phyloP scores from a whole-genome alignment of 352 stramenopile genomes.

The Plasmopara viticola region DNA sequence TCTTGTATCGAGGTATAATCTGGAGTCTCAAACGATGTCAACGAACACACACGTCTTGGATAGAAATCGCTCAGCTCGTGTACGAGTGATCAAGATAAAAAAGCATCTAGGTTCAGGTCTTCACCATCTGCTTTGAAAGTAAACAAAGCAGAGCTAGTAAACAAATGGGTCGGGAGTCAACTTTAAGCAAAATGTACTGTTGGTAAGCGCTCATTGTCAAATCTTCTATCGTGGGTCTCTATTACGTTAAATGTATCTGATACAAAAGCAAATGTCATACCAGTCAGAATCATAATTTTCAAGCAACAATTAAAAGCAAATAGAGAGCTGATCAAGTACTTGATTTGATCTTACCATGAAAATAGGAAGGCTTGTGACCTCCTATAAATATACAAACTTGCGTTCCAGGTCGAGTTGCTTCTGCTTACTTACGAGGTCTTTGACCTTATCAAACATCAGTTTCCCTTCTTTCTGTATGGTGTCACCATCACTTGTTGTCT shows the following conservation, averaged over 20 bases:
- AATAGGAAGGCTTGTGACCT: not conserved
- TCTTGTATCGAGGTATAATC: slow-evolving; percentile 45
- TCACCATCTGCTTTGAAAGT: no score
- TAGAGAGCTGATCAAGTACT: not conserved
- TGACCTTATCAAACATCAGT: not conserved
- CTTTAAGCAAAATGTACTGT: slow-evolving; percentile 27
- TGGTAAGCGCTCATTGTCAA: slow-evolving; percentile 1
- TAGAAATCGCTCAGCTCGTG: slow-evolving; percentile 65
- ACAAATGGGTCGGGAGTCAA: slow-evolving; percentile 12
- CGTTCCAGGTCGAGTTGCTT: slow-evolving; percentile 13
- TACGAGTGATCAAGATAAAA: slow-evolving; percentile 35
- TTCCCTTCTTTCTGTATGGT: not conserved
- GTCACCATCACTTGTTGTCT: slow-evolving; percentile 22
- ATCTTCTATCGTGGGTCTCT: slow-evolving; percentile 29
- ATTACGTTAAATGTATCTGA: not conserved
- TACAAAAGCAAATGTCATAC: no score
- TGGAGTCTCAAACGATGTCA: slow-evolving; percentile 47
- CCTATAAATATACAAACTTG: slow-evolving; percentile 57
- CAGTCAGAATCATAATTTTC: no score
- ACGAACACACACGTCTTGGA: slow-evolving; percentile 50
- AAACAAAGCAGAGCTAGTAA: no score
- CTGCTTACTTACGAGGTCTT: slow-evolving; percentile 27
- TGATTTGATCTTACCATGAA: no score
- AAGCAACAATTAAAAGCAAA: not conserved
- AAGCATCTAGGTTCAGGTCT: not conserved